Base-by-base conservation (phyloP, 73 alveolate species). In the Paramecium biaurelia region DNA sequence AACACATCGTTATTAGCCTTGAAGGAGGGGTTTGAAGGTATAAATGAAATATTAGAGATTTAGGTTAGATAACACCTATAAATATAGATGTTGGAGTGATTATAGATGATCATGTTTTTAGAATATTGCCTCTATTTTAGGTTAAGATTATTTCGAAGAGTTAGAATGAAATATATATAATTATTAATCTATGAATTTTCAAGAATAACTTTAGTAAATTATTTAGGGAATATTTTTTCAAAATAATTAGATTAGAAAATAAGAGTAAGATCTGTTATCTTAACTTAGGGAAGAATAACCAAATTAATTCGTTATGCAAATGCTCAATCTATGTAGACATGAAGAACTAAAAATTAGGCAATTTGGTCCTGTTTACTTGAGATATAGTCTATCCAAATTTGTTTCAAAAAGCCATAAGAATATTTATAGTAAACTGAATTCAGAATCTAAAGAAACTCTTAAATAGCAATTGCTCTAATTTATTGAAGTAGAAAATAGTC, bases 21-120 rank as follows among this genome's bases (percentile, higher is more conserved):
- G 88, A 96, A 96, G 95, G 99, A 96, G 67, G 96, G 98, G 45
- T 96, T 92, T 84, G 98, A 96, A 94, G 99, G 99, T 92, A 96
- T 43, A 1, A 30, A 2, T 18, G 0, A 4, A 20, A n/a, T n/a
- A 0, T 43, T 18, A 43, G 14, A 15, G 14, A 15, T 21, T 43
- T 23, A 79, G 90, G 90, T 4, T 42, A 38, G 47, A 79, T 79
- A 26, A 79, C 90, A 43, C 32, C 90, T 4, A 79, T 76, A 85
- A 96, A 96, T 93, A 92, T 95, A 56, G 99, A 96, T 92, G 92
- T 96, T 8, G 99, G 98, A 76, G 96, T 96, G 8, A 92, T 95
- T 1, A 72, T 95, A n/a, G 84, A 93, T 28, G 96, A 95, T 72
- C 84, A 47, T 26, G 95, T 93, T 1, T 96, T 96, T 89, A 95